Base-by-base conservation (phyloP, 371 early-diverging fungal species). In the Dentiscutata heterogama region DNA sequence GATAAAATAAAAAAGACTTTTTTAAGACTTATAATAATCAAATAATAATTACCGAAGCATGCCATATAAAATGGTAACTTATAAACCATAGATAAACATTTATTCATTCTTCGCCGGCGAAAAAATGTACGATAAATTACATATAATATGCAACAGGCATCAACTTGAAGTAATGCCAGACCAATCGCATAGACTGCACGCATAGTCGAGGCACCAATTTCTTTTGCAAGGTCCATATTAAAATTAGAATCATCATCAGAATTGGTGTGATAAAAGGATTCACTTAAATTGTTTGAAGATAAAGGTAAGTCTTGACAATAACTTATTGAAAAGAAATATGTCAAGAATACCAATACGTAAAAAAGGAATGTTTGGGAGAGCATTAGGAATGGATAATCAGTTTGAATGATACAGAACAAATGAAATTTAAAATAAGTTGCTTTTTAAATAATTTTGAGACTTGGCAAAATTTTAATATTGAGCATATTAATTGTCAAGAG, bases 21-120 rank as follows among this genome's bases (percentile, higher is more conserved):
- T 63, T 27, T 27, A 22, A 27, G 13, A 25, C 8, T 25, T 27
- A 63, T 22, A 63, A 14, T 6, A 63, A 63, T 63, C 20, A 25
- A 13, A 25, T n/a, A 25, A 10, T 25, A 25, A 22, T 22, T 63
- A 25, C 64, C 64, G 3, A 63, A 25, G 11, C 20, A 22, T 25
- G 68, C 68, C 42, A 68, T 68, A 39, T 68, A 68, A 68, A 68
- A 68, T 16, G 68, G 68, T 68, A 68, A 20, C 27, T 42, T 68
- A 22, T 68, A 68, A 39, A 42, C 68, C 42, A 68, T 68, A 18
- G 39, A 68, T 68, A 68, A 68, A 22, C 20, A 1, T 20, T 31
- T 18, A 16, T 2, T 14, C 39, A 39, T 25, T 64, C 25, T 64
- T 51, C 4, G n/a, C 27, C 64, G 27, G 14, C 64, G 64, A 25